Conservation (phyloP, 2,329 filamentous ascomycete species). For the Gnomoniopsis smithogilvyi region DNA sequence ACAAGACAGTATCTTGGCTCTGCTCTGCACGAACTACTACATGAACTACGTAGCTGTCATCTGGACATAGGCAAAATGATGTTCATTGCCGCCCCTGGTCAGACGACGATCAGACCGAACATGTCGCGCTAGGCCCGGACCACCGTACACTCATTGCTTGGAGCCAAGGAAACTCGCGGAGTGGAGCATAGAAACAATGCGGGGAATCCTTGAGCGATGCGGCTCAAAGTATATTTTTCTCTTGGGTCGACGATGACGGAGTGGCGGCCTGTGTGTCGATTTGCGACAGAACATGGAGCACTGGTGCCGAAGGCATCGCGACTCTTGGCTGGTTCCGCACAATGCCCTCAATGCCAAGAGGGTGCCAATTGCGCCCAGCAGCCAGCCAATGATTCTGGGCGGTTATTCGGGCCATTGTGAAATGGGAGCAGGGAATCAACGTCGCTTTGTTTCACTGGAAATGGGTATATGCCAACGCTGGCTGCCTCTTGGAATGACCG, state of each 20-base stretch:
- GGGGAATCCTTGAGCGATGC: not conserved
- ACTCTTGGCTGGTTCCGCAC: too few species aligned
- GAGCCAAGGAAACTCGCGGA: not conserved
- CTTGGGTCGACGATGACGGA: too few species aligned
- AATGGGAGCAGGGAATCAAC: not conserved
- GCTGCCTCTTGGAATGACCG: not conserved
- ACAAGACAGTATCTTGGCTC: not conserved
- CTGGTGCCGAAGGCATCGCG: not conserved
- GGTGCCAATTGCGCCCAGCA: too few species aligned
- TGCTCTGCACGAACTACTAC: not conserved
- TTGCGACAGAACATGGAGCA: not conserved
- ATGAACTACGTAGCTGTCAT: not conserved
- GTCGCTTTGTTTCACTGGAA: not conserved
- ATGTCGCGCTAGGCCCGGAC: slow-evolving; percentile 7
- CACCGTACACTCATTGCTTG: not conserved
- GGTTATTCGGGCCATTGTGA: not conserved
- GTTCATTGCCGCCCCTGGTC: not conserved
- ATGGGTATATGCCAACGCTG: not conserved
- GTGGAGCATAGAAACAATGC: not conserved
- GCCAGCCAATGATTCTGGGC: not conserved
- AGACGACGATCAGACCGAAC: slow-evolving; percentile 11
- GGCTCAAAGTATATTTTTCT: not conserved
- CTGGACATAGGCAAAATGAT: not conserved
- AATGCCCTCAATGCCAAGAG: too few species aligned
- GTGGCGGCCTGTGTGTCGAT: not conserved